Conservation (phyloP, 2,329 filamentous ascomycete genomes). For the Diaporthe citrichinensis region DNA sequence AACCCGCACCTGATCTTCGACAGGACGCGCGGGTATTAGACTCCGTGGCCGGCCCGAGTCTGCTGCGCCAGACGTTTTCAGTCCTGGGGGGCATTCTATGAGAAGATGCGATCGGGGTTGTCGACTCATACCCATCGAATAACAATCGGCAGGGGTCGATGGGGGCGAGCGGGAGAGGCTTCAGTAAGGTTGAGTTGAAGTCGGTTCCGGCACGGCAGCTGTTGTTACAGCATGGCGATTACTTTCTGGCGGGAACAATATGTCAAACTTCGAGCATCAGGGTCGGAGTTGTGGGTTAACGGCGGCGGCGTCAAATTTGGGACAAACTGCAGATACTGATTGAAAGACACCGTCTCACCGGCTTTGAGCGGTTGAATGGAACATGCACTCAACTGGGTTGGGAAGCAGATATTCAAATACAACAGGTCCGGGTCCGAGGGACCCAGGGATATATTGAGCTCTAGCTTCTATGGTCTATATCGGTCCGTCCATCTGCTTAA, state of each 20-base stretch:
- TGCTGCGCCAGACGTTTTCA: background rate
- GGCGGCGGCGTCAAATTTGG: background rate
- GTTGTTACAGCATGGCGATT: background rate
- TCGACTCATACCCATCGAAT: background rate
- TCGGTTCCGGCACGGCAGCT: background rate
- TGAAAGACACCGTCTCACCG: background rate
- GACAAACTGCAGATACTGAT: background rate
- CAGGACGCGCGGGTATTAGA: slow-evolving; percentile 1
- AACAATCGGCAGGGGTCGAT: background rate
- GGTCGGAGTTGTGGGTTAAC: slow-evolving; percentile 3
- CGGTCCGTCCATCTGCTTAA: slow-evolving; percentile 10
- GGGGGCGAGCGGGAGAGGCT: too few species aligned
- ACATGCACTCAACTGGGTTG: slow-evolving; percentile 26
- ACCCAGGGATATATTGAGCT: slow-evolving; percentile 37
- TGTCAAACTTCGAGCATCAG: background rate
- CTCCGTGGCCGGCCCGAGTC: too few species aligned
- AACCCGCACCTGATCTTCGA: slow-evolving; percentile 17
- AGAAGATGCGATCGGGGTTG: background rate
- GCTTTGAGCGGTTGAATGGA: background rate
- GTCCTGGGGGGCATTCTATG: background rate
- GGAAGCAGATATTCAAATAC: slow-evolving; percentile 21
- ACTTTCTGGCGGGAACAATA: background rate
- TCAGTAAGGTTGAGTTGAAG: background rate
- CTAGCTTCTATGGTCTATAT: slow-evolving; percentile 40
- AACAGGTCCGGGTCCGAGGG: slow-evolving; percentile 26